Evolutionary conservation across 129 eudicot genomes (phyloP).

Genomic region (Calendula officinalis): DNA sequence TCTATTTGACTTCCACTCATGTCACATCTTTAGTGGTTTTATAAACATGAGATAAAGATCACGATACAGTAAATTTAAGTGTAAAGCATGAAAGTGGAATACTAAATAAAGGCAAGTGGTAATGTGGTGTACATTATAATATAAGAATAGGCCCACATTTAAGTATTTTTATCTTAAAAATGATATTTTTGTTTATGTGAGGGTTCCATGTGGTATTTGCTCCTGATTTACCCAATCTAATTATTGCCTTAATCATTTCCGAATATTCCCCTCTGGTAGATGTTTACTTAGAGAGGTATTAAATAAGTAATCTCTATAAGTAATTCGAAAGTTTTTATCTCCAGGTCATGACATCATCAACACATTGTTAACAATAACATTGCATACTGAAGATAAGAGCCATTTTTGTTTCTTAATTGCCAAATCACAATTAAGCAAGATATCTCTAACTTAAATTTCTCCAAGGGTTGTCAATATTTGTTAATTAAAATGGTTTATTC

Average conservation of each 20-base stretch:
- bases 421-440: neutral
- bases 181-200: no score
- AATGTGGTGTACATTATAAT: neutral
- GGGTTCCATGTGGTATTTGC: no score
- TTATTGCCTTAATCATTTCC: no score
- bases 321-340: no score
- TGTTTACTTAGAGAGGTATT: no score
- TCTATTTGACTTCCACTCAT: slow-evolving; percentile 6
- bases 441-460: neutral
- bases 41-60: neutral
- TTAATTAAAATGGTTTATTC: neutral
- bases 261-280: no score
- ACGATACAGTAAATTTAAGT: slow-evolving; percentile 3
- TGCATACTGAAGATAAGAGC: slow-evolving; percentile 10
- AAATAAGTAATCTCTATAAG: no score
- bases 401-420: neutral
- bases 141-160: slow-evolving; percentile 8
- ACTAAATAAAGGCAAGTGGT: neutral
- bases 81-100: slow-evolving; percentile 1
- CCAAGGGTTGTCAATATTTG: no score
- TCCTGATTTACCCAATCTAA: no score
- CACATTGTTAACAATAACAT: neutral
- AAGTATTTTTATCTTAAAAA: no score
- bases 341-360: no score
- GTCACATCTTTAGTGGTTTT: slow-evolving; percentile 14